A percentile compares a stretch with the other conserved stretches of the same genome.
phyloP scores from a whole-genome alignment of 1,284 basidiomycete genomes.

The Sanghuangporus baumii region DNA sequence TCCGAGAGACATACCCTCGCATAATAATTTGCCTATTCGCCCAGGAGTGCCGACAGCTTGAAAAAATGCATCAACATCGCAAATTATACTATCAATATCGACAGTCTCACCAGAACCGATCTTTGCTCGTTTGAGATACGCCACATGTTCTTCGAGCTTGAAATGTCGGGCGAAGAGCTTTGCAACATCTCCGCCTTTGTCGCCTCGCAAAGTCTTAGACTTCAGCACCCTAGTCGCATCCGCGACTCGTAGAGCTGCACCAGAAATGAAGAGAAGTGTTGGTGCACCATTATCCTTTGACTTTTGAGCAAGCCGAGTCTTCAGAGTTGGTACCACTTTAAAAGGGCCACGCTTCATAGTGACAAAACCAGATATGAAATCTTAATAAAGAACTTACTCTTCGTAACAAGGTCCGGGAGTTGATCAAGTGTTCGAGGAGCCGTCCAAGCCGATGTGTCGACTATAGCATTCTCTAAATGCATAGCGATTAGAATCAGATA shows the following conservation, averaged over 20 bases:
- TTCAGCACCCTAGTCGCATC: constrained; percentile 70
- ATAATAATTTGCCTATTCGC: constrained; percentile 73
- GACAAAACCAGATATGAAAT: not conserved
- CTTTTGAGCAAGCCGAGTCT: constrained; percentile 61
- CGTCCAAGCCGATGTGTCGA: constrained; percentile 68
- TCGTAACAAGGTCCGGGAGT: constrained; percentile 65
- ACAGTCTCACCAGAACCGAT: constrained; percentile 41
- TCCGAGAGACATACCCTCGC: constrained; percentile 51
- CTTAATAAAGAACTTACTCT: constrained; percentile 39
- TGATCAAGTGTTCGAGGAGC: constrained; percentile 62
- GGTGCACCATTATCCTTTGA: constrained; percentile 73
- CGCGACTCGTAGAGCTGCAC: constrained; percentile 73
- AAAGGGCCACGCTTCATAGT: not conserved
- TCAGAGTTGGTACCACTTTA: constrained; percentile 62
- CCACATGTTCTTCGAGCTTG: constrained; percentile 75
- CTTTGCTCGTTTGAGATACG: constrained; percentile 69
- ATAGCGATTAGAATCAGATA: constrained; percentile 29
- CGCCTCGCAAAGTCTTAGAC: constrained; percentile 59
- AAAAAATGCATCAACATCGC: not conserved
- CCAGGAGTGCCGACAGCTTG: constrained; percentile 76
- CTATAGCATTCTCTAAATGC: constrained; percentile 62
- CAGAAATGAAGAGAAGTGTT: constrained; percentile 69
- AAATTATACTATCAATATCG: not conserved
- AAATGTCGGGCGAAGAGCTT: constrained; percentile 86
- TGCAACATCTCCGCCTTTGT: constrained; percentile 77